A percentile compares a stretch with the other conserved stretches of the same genome.
phyloP scores from a whole-genome alignment of 805 yeast species.

The Debaryomyces hansenii region DNA sequence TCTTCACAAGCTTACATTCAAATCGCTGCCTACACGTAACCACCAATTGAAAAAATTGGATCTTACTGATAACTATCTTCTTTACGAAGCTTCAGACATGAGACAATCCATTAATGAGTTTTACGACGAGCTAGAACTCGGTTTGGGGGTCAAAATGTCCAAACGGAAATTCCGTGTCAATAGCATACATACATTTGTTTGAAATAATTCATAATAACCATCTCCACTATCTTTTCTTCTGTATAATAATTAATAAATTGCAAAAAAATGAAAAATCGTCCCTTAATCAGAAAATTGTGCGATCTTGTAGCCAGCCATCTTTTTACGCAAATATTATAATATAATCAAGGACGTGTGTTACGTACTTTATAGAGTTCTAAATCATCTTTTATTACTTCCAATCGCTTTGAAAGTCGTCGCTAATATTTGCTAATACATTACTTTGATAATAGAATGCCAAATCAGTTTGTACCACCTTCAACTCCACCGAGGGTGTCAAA shows the following conservation, averaged over 20 bases:
- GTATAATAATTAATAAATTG: background rate
- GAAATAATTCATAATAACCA: background rate
- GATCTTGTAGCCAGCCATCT: conserved; percentile 4
- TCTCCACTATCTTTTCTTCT: too few relatives aligned
- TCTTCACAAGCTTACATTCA: conserved; percentile 14
- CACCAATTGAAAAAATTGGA: conserved; percentile 15
- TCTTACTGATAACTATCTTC: conserved; percentile 17
- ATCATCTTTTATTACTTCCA: background rate
- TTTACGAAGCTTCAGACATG: conserved; percentile 10
- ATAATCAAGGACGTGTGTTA: conserved; percentile 2
- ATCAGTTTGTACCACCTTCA: conserved; percentile 8
- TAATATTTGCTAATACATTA: background rate
- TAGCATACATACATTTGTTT: conserved; percentile 21
- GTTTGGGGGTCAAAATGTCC: conserved; percentile 19
- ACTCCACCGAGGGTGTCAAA: conserved; percentile 13
- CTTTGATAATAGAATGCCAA: conserved; percentile 4
- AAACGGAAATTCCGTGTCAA: conserved; percentile 26
- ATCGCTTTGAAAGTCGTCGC: too few relatives aligned
- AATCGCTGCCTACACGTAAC: background rate
- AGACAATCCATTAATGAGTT: conserved; percentile 18
- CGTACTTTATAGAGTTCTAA: background rate
- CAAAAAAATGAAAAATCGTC: background rate
- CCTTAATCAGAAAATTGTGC: background rate
- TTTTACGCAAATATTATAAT: background rate
- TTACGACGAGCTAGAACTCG: conserved; percentile 20